phyloP scores from a whole-genome alignment of 1,284 basidiomycete species.

The Coniophora puteana region DNA sequence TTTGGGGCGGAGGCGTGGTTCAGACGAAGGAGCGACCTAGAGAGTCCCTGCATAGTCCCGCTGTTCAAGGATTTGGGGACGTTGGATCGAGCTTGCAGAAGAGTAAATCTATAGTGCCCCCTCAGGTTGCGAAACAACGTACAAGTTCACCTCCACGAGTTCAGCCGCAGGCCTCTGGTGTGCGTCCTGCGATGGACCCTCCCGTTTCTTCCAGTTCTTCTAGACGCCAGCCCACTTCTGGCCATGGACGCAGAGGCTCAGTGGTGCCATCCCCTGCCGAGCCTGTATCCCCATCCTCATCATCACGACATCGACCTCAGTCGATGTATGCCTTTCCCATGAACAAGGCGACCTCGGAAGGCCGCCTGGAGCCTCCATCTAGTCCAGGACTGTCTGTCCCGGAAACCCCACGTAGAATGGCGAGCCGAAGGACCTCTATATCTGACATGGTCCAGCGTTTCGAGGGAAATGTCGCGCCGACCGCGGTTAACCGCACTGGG shows the following conservation, averaged over 20 bases:
- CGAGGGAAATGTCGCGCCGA: too few species aligned
- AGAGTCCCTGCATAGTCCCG: constrained; percentile 16
- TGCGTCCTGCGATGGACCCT: constrained; percentile 13
- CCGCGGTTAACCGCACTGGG: too few species aligned
- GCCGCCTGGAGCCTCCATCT: constrained; percentile 27
- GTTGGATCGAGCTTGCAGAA: constrained; percentile 14
- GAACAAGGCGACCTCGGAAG: constrained; percentile 39
- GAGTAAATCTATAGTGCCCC: constrained; percentile 14
- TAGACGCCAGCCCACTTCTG: constrained; percentile 22
- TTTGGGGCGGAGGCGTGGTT: constrained; percentile 59
- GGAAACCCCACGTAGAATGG: constrained; percentile 31
- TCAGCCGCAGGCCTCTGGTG: constrained; percentile 14
- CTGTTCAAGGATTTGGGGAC: constrained; percentile 17
- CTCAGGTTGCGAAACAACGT: constrained; percentile 17
- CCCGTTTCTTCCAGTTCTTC: too few species aligned
- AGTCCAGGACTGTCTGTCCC: constrained; percentile 40
- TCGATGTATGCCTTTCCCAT: constrained; percentile 70
- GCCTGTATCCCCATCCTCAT: constrained; percentile 13
- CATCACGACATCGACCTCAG: constrained; percentile 57
- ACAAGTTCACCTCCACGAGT: constrained; percentile 29
- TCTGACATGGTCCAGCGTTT: constrained; percentile 79
- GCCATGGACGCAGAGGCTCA: constrained; percentile 23
- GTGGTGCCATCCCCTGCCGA: constrained; percentile 21
- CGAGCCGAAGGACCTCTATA: constrained; percentile 66
- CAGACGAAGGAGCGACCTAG: constrained; percentile 35